Evolutionary conservation across 345 rosid species (phyloP).

Genomic region (Pistacia atlantica): DNA sequence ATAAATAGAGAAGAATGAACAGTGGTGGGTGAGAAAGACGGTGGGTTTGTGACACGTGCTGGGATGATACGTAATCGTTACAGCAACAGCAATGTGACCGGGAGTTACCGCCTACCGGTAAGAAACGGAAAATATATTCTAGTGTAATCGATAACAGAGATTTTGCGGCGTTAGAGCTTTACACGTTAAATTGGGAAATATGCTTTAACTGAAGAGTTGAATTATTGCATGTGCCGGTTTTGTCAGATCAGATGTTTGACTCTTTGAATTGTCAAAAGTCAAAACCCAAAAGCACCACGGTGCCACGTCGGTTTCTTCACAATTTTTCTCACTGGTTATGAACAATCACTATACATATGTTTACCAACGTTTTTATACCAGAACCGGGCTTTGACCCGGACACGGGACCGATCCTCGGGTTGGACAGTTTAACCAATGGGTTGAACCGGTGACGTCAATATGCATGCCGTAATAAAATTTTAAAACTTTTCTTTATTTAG

Average conservation of each 20-base stretch:
- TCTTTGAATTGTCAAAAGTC: not conserved
- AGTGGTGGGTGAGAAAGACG: constrained; percentile 18
- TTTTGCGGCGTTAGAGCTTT: constrained; percentile 12
- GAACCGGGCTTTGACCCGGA: too few relatives aligned
- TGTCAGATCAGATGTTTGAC: constrained; percentile 17
- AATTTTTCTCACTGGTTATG: too few relatives aligned
- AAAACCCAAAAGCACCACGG: not conserved
- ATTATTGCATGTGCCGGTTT: not conserved
- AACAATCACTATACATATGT: too few relatives aligned
- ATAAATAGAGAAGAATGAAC: not conserved
- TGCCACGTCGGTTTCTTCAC: not conserved
- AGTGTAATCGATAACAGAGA: not conserved
- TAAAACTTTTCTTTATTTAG: too few relatives aligned
- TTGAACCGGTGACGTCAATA: too few relatives aligned
- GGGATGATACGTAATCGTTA: constrained; percentile 23
- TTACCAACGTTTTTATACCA: too few relatives aligned
- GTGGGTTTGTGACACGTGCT: constrained; percentile 43
- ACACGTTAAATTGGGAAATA: constrained; percentile 8
- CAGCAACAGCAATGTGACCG: constrained; percentile 25
- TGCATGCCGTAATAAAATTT: too few relatives aligned
- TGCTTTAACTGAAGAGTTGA: too few relatives aligned
- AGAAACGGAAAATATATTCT: not conserved
- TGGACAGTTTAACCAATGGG: too few relatives aligned
- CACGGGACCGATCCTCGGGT: too few relatives aligned
- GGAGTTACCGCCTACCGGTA: constrained; percentile 25